Percentiles rank a stretch among this genome's conserved stretches.
Evolutionary conservation across 495 filamentous ascomycete species (phyloP).

Genomic region (Jackrogersella minutella): DNA sequence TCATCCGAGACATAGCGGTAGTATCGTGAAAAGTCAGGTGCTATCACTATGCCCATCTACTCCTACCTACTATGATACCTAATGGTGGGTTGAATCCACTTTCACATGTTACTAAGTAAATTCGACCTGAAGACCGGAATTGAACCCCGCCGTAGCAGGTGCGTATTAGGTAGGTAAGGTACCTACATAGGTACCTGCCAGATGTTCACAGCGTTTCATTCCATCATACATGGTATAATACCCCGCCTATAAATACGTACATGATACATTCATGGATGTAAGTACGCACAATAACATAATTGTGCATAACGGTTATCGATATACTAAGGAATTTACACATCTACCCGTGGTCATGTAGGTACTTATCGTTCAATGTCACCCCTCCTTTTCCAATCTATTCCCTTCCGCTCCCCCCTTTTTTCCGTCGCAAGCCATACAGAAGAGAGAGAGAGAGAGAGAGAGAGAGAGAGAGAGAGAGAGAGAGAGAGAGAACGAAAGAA

Average conservation of each 20-base stretch:
- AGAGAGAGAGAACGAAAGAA: too few relatives aligned
- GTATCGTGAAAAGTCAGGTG: constrained; percentile 35
- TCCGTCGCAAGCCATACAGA: neutral
- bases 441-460: too few relatives aligned
- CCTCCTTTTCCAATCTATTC: neutral
- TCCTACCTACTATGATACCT: constrained; percentile 14
- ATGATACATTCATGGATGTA: neutral
- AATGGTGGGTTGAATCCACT: constrained; percentile 15
- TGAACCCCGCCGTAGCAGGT: constrained; percentile 24
- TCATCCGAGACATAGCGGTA: constrained; percentile 29
- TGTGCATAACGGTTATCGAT: constrained; percentile 37
- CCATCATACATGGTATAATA: constrained; percentile 5
- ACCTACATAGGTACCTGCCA: too few relatives aligned
- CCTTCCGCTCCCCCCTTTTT: neutral
- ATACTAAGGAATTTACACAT: neutral
- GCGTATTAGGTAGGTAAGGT: too few relatives aligned
- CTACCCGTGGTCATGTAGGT: too few relatives aligned
- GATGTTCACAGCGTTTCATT: constrained; percentile 14
- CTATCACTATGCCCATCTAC: constrained; percentile 8
- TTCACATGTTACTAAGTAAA: constrained; percentile 22
- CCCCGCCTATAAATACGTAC: constrained; percentile 23
- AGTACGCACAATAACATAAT: constrained; percentile 5
- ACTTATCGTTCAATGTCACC: neutral
- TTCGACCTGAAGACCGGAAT: too few relatives aligned
- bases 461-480: too few relatives aligned